phyloP scores from a whole-genome alignment of 805 yeast species.

The Saccharomycopsis malanga region DNA sequence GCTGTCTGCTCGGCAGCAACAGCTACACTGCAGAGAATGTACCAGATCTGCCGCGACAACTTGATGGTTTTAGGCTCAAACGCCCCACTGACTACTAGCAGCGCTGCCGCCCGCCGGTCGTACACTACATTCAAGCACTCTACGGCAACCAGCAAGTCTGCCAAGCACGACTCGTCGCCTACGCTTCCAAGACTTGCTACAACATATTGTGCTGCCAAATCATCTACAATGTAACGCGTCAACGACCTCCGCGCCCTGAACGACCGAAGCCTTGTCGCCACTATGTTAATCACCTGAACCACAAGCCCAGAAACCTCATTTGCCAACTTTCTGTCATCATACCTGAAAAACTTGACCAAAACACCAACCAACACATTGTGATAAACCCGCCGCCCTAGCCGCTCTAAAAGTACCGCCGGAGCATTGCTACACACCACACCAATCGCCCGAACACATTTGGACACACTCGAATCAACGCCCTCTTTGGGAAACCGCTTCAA shows the following conservation, averaged over 20 bases:
- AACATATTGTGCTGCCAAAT: neutral
- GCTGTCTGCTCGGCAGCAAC: neutral
- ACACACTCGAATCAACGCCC: neutral
- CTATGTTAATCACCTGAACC: slow-evolving; percentile 1
- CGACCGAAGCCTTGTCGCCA: slow-evolving; percentile 1
- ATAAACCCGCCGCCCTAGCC: neutral
- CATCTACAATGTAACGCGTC: slow-evolving; percentile 1
- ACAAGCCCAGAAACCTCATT: neutral
- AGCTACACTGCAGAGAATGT: neutral
- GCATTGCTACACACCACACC: slow-evolving; percentile 9
- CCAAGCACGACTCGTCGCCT: neutral
- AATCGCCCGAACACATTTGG: slow-evolving; percentile 14
- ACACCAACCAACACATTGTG: slow-evolving; percentile 4
- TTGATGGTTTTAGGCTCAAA: slow-evolving; percentile 8
- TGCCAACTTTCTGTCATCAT: neutral
- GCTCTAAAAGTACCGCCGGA: slow-evolving; percentile 7
- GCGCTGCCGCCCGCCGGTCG: neutral
- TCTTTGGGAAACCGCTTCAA: neutral
- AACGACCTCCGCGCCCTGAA: slow-evolving; percentile 3
- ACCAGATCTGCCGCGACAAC: slow-evolving; percentile 18
- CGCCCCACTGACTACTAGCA: slow-evolving; percentile 6
- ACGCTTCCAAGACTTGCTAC: neutral
- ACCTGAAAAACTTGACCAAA: slow-evolving; percentile 9
- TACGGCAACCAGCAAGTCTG: slow-evolving; percentile 1
- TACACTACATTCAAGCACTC: slow-evolving; percentile 1